Percentiles rank a stretch among this genome's conserved stretches.
phyloP scores from a whole-genome alignment of 805 yeast genomes.

The Lipomyces orientalis region DNA sequence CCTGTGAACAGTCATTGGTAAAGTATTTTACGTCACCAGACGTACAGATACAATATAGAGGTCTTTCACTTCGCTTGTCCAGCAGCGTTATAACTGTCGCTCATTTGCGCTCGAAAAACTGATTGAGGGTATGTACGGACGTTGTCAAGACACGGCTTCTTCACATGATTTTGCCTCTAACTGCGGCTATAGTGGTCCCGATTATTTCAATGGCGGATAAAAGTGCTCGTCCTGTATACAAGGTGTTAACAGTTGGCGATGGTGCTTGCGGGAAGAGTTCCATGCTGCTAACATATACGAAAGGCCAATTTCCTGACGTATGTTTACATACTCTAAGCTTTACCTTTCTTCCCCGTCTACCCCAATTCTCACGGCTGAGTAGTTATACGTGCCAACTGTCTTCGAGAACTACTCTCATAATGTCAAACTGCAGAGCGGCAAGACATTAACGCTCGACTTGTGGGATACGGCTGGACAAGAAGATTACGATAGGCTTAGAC shows the following conservation, averaged over 20 bases:
- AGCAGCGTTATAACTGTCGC: not conserved
- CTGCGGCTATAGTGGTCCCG: not conserved
- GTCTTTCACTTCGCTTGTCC: too few relatives aligned
- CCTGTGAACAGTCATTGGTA: not conserved
- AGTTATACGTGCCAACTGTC: conserved; percentile 76
- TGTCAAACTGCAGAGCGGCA: conserved; percentile 55
- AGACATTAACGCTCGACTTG: conserved; percentile 68
- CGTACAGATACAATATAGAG: not conserved
- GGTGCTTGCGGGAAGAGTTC: conserved; percentile 93
- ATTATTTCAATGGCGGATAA: conserved; percentile 6
- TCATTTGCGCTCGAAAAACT: not conserved
- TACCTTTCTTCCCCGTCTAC: not conserved
- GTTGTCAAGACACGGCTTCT: not conserved
- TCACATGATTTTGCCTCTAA: not conserved
- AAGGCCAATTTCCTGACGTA: conserved; percentile 67
- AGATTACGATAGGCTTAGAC: conserved; percentile 80
- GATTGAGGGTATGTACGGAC: not conserved
- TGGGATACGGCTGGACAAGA: conserved; percentile 96
- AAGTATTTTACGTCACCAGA: not conserved
- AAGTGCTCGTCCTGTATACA: conserved; percentile 50
- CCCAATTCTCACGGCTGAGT: not conserved
- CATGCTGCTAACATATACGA: conserved; percentile 66
- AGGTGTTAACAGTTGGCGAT: conserved; percentile 85
- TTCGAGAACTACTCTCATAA: conserved; percentile 77
- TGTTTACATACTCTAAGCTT: not conserved